These are phyloP conservation scores for Phoma herbarum DNA, from an alignment of 2,329 filamentous ascomycete species.

Conservation along the genomic window DNA sequence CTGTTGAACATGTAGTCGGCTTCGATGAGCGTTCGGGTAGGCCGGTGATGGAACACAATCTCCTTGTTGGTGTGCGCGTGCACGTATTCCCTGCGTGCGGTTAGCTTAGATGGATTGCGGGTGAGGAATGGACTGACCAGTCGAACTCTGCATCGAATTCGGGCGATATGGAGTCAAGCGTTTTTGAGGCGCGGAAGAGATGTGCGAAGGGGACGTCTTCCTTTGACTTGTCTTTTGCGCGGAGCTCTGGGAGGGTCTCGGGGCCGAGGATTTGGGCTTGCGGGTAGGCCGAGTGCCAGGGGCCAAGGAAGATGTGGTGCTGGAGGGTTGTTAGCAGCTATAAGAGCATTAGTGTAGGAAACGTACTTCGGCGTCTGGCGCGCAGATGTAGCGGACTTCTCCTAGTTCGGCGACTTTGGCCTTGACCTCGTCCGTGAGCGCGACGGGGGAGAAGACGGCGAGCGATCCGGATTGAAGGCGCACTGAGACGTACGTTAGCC, in stretches of 20 bases:
- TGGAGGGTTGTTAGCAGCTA: slow-evolving; percentile 13
- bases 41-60: slow-evolving; percentile 85
- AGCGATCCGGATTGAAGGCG: slow-evolving; percentile 79
- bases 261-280: slow-evolving; percentile 81
- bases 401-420: slow-evolving; percentile 67
- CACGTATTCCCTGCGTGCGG: slow-evolving; percentile 88
- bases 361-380: slow-evolving; percentile 76
- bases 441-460: slow-evolving; percentile 91
- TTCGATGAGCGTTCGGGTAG: slow-evolving; percentile 80
- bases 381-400: slow-evolving; percentile 82
- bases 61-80: slow-evolving; percentile 84
- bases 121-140: too few species aligned
- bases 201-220: slow-evolving; percentile 71
- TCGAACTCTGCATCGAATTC: slow-evolving; percentile 91
- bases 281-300: slow-evolving; percentile 84
- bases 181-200: slow-evolving; percentile 61
- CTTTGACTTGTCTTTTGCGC: slow-evolving; percentile 65
- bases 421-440: slow-evolving; percentile 79
- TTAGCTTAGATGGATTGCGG: too few species aligned
- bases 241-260: slow-evolving; percentile 84
- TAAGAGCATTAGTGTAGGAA: background rate
- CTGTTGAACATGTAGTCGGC: slow-evolving; percentile 94
- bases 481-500: slow-evolving; percentile 60
- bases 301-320: slow-evolving; percentile 91
- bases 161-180: slow-evolving; percentile 64